These are phyloP conservation scores for Apocynum venetum DNA, from an alignment of 257 asterid genomes.

Conservation along the genomic window DNA sequence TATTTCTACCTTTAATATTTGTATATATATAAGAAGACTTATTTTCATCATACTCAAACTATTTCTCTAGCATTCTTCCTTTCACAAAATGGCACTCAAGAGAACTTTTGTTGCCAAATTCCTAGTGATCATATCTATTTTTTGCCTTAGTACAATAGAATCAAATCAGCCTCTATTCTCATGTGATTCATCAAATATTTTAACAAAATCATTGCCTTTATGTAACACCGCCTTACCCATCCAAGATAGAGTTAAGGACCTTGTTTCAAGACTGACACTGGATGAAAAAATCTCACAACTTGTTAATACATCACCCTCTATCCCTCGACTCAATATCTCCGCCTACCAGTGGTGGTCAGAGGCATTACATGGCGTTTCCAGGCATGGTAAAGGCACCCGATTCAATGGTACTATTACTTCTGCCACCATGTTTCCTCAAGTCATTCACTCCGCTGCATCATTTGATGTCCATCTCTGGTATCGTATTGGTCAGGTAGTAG, in stretches of 20 bases:
- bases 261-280: constrained; percentile 50
- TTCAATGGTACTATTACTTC: constrained; percentile 44
- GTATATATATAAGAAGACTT: neutral
- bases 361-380: constrained; percentile 63
- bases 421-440: constrained; percentile 64
- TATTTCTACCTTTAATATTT: neutral
- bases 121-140: neutral
- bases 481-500: constrained; percentile 29
- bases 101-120: neutral
- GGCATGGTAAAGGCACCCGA: constrained; percentile 45
- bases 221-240: constrained; percentile 40
- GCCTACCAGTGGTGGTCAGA: constrained; percentile 85
- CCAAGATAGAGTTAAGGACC: constrained; percentile 38
- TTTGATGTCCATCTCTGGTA: constrained; percentile 36
- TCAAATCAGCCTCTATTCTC: constrained; percentile 44
- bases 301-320: constrained; percentile 46
- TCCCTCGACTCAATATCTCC: constrained; percentile 61
- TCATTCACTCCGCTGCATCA: constrained; percentile 35
- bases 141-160: constrained; percentile 6
- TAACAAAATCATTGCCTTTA: constrained; percentile 42
- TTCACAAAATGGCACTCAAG: neutral
- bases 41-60: neutral
- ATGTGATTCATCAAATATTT: constrained; percentile 45
- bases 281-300: constrained; percentile 68
- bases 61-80: neutral